Percentiles rank a stretch among this genome's conserved stretches.
Evolutionary conservation across 352 stramenopile genomes (phyloP).

Genomic region (Phytophthora sp.): DNA sequence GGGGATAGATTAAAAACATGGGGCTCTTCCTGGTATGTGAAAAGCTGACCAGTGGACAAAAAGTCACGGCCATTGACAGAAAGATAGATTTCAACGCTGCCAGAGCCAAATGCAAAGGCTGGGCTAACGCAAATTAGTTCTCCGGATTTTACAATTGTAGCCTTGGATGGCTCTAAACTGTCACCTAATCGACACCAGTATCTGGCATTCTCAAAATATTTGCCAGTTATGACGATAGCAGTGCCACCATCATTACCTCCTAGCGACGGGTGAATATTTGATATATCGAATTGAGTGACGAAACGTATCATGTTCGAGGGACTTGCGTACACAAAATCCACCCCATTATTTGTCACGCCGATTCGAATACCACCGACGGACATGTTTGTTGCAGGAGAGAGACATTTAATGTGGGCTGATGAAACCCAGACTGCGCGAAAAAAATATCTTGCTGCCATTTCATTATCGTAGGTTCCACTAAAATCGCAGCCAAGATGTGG

Average conservation of each 20-base stretch:
- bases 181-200: slow-evolving; percentile 80
- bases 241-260: slow-evolving; percentile 62
- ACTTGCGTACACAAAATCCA: slow-evolving; percentile 39
- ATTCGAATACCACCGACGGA: slow-evolving; percentile 32
- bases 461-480: neutral
- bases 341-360: slow-evolving; percentile 58
- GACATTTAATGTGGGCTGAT: slow-evolving; percentile 54
- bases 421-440: slow-evolving; percentile 55
- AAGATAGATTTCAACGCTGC: slow-evolving; percentile 42
- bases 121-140: slow-evolving; percentile 52
- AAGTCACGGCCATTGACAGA: slow-evolving; percentile 85
- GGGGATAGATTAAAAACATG: slow-evolving; percentile 55
- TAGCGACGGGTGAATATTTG: slow-evolving; percentile 48
- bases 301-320: slow-evolving; percentile 25
- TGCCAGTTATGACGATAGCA: slow-evolving; percentile 55
- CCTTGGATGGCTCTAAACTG: slow-evolving; percentile 25
- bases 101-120: slow-evolving; percentile 22
- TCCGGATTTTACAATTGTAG: slow-evolving; percentile 24
- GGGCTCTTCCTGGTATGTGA: slow-evolving; percentile 53
- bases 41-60: slow-evolving; percentile 44
- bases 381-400: slow-evolving; percentile 27
- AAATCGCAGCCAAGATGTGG: slow-evolving; percentile 56
- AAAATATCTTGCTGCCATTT: neutral
- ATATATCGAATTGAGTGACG: slow-evolving; percentile 46
- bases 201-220: slow-evolving; percentile 43